Base-by-base conservation (phyloP, 1,284 basidiomycete genomes). In the Thelephora terrestris region DNA sequence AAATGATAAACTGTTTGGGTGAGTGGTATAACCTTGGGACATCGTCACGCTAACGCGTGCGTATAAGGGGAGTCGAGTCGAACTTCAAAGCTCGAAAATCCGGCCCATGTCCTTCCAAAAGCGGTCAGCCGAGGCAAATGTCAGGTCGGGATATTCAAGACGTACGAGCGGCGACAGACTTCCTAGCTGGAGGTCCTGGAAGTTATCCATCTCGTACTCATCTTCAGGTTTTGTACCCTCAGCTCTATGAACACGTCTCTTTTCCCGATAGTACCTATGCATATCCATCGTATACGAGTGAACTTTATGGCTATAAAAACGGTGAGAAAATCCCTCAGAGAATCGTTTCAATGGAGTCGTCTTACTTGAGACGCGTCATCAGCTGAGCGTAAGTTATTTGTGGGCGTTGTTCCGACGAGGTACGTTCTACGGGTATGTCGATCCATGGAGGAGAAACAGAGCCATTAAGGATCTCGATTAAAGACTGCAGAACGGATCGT, bases 181-280 rank as follows among this genome's bases (percentile, higher is more conserved):
- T 21, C 39, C 39, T 25, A 42, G n/a, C 18, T 42, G 39, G 25
- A 25, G 39, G 39, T 42, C 39, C 6, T 42, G 39, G 5, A 42
- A 42, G 25, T 42, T 25, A 20, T 42, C 25, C 39, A 42, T 42
- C 39, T 42, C 39, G 39, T 12, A 12, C 20, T 20, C n/a, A 42
- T 21, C 21, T 16, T 42, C 39, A 12, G 21, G 9, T 14, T 14
- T 7, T 14, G 9, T 42, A 2, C 21, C 39, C 4, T 42, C 25
- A 23, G 20, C 25, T 20, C n/a, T 25, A 12, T 18, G 39, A 23
- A 12, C 25, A 21, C 20, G 55, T 51, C 55, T 55, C 52, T 54
- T 52, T 47, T 54, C 55, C 35, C 43, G 39, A 47, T 43, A 12
- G 25, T 40, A 42, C 24, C 45, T 40, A 48, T 29, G 20, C 38